Evolutionary conservation across 2,329 filamentous ascomycete genomes (phyloP).

Genomic region (Phaeosphaeriaceae sp.): DNA sequence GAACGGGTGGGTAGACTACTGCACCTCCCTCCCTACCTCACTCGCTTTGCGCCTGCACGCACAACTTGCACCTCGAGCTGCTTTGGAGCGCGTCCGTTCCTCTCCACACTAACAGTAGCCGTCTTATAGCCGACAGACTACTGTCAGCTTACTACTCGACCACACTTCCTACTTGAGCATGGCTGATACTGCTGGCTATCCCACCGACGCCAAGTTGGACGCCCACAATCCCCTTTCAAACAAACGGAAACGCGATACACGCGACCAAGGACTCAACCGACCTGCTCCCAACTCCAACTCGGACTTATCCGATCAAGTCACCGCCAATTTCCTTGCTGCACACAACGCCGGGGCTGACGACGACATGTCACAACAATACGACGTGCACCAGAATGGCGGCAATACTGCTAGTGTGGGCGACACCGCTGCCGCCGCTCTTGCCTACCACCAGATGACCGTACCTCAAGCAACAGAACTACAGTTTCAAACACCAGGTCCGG

Average conservation of each 20-base stretch:
- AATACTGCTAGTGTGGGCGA: slow-evolving; percentile 59
- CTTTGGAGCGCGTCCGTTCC: slow-evolving; percentile 26
- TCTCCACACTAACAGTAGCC: slow-evolving; percentile 15
- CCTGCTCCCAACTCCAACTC: slow-evolving; percentile 44
- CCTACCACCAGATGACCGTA: slow-evolving; percentile 62
- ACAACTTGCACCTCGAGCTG: slow-evolving; percentile 13
- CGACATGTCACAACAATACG: slow-evolving; percentile 52
- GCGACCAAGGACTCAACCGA: slow-evolving; percentile 51
- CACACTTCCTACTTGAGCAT: slow-evolving; percentile 23
- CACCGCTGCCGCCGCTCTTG: slow-evolving; percentile 64
- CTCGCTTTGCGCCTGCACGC: slow-evolving; percentile 32
- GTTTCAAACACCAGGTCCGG: slow-evolving; percentile 55
- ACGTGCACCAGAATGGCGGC: slow-evolving; percentile 60
- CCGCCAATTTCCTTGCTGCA: slow-evolving; percentile 48
- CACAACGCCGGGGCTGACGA: slow-evolving; percentile 49
- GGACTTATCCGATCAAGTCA: slow-evolving; percentile 46
- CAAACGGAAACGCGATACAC: slow-evolving; percentile 56
- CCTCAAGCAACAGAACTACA: slow-evolving; percentile 62
- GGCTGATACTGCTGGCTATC: slow-evolving; percentile 49
- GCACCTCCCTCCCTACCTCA: slow-evolving; percentile 16
- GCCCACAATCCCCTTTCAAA: slow-evolving; percentile 41
- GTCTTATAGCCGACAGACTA: slow-evolving; percentile 5
- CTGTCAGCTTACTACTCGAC: slow-evolving; percentile 9
- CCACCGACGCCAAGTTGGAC: slow-evolving; percentile 44
- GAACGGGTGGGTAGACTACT: slow-evolving; percentile 34